phyloP scores from a whole-genome alignment of 2,329 filamentous ascomycete species.

The Fusarium caatingaense region DNA sequence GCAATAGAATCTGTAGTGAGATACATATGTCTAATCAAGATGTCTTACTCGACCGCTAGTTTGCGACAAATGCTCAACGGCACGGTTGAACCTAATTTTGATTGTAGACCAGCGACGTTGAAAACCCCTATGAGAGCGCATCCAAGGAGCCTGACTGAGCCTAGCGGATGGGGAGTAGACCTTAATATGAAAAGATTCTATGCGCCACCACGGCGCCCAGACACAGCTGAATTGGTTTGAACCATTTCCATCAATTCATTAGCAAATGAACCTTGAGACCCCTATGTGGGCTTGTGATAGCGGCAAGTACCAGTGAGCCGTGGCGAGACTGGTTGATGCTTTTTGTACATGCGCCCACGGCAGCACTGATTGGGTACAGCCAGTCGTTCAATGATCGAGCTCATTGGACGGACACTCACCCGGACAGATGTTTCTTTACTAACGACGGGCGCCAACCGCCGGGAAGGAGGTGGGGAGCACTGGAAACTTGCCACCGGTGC shows the following conservation, averaged over 20 bases:
- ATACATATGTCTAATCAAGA: background rate
- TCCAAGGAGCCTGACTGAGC: accelerated
- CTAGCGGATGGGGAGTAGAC: background rate
- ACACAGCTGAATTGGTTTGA: background rate
- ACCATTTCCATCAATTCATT: background rate
- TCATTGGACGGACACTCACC: background rate
- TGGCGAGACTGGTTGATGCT: no score
- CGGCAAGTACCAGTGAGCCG: background rate
- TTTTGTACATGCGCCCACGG: no score
- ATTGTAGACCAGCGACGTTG: background rate
- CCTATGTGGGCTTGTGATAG: accelerated
- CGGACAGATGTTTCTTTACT: background rate
- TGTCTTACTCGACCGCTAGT: accelerated
- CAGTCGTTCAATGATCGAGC: background rate
- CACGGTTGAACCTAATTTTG: accelerated
- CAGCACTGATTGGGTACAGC: background rate
- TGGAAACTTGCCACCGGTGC: background rate
- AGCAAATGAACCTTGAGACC: background rate
- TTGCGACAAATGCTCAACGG: background rate
- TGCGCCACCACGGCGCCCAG: background rate
- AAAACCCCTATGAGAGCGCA: background rate
- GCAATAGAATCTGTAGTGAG: accelerated
- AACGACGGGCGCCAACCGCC: background rate
- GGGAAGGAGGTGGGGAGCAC: background rate
- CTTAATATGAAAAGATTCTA: accelerated